A percentile compares a stretch with the other conserved stretches of the same genome.
These are phyloP conservation scores for Gossypium australe DNA, from an alignment of 345 rosid species.

Conservation along the genomic window DNA sequence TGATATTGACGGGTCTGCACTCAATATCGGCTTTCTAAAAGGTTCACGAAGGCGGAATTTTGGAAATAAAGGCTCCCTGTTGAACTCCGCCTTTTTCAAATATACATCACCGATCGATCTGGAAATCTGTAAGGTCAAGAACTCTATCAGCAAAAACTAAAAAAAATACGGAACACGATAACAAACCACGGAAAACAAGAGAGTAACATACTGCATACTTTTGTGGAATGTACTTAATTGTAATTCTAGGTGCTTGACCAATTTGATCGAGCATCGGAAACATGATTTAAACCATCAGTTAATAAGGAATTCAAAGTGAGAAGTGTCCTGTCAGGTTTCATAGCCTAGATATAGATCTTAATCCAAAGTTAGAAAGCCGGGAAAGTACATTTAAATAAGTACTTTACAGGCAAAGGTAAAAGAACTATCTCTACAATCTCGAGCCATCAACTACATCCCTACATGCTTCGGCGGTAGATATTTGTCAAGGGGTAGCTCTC, in stretches of 20 bases:
- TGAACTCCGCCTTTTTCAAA: slow-evolving; percentile 76
- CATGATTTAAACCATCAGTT: not conserved
- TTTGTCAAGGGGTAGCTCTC: not conserved
- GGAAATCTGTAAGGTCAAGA: slow-evolving; percentile 44
- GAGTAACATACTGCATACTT: not conserved
- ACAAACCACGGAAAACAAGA: not conserved
- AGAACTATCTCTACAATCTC: not conserved
- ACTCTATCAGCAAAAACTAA: slow-evolving; percentile 7
- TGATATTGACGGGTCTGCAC: slow-evolving; percentile 67
- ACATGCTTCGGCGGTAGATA: not conserved
- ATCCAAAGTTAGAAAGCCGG: not conserved
- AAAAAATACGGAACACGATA: slow-evolving; percentile 9
- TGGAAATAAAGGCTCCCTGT: slow-evolving; percentile 62
- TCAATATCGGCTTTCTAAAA: slow-evolving; percentile 57
- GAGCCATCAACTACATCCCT: not conserved
- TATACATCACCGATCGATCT: slow-evolving; percentile 85
- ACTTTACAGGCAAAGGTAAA: not conserved
- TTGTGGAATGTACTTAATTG: not conserved
- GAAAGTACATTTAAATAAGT: not conserved
- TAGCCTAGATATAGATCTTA: not conserved
- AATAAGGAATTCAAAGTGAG: not conserved
- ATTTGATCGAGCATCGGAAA: not conserved
- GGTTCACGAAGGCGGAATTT: slow-evolving; percentile 72
- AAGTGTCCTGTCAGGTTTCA: not conserved
- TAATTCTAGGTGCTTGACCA: not conserved